Evolutionary conservation across 169 alveolate species (phyloP), one percentile per base, ranked within the genome.

Genomic region (Cryptosporidium baileyi): DNA sequence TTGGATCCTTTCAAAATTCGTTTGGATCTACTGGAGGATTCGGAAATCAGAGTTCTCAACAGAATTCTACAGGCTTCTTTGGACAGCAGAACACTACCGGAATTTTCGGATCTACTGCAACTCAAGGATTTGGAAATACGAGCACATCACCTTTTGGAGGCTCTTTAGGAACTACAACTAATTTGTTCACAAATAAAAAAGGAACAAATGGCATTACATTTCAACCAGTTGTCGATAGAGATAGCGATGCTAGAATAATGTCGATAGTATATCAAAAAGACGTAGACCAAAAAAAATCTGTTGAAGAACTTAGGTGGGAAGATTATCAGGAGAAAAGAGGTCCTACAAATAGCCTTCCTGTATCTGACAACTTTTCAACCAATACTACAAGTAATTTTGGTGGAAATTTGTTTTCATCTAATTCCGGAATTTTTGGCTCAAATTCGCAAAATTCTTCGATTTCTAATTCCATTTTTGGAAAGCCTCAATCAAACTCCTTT

Each of bases 241-340:
- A 74, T 22, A 74, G 85, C 19, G 74, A 74, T 40, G 85, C 85
- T 26, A 74, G 85, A 57, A 74, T 74, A 24, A 74, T 74, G 85
- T 54, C 74, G 8, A 74, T 74, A 9, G 85, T 74, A 3, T 74
- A 54, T 28, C 85, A 74, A 30, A 74, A 74, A 19, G 85, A 74
- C 8, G 49, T 74, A 28, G 85, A 74, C 26, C 85, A 74, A n/a
- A 74, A 74, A 38, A 74, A 74, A 30, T 74, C 85, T n/a, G 85
- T 74, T 17, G 85, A 74, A 6, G 85, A 74, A 47, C 57, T 74
- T 24, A 74, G 85, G 34, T 74, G 85, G 85, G 85, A 74, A 40
- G 85, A 74, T 36, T 74, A 74, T 38, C 85, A 74, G 41, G 85
- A 74, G 49, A 74, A 74, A 41, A 51, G 85, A 36, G 85, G 85